Percentiles rank a stretch among this genome's conserved stretches.
phyloP scores from a whole-genome alignment of 1,284 basidiomycete genomes.

The Volvariella volvacea region DNA sequence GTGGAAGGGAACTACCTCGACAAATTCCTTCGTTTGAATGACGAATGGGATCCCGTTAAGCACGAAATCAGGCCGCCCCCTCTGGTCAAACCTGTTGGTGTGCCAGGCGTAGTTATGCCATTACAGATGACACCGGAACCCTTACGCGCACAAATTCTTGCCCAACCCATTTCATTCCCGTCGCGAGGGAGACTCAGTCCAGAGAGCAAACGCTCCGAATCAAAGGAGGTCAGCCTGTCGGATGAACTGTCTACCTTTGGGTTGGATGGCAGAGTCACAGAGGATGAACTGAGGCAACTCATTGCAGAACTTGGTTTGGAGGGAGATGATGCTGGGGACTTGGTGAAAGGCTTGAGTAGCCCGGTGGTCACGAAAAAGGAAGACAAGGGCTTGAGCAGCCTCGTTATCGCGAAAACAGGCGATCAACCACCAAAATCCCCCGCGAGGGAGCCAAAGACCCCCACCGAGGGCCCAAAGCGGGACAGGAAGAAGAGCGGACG shows the following conservation, averaged over 20 bases:
- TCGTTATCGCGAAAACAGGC: neutral
- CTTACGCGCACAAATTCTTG: slow-evolving; percentile 48
- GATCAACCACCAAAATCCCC: neutral
- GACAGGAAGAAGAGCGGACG: no score
- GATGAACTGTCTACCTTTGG: slow-evolving; percentile 61
- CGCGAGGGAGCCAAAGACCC: no score
- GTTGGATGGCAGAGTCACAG: slow-evolving; percentile 69
- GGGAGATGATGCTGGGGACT: slow-evolving; percentile 63
- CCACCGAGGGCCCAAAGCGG: no score
- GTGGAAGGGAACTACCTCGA: slow-evolving; percentile 70
- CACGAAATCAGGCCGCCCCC: slow-evolving; percentile 49
- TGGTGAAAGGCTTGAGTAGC: slow-evolving; percentile 48
- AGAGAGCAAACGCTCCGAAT: slow-evolving; percentile 42
- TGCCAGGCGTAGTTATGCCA: slow-evolving; percentile 68
- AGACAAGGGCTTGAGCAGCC: slow-evolving; percentile 15
- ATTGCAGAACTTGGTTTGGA: slow-evolving; percentile 68
- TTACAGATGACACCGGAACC: slow-evolving; percentile 75
- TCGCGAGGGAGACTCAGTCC: slow-evolving; percentile 18
- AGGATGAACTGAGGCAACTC: slow-evolving; percentile 61
- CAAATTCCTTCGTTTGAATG: slow-evolving; percentile 64
- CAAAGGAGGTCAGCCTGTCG: slow-evolving; percentile 48
- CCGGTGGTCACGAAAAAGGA: no score
- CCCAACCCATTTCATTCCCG: slow-evolving; percentile 22
- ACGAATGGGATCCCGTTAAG: slow-evolving; percentile 51
- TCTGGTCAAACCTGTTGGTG: slow-evolving; percentile 56